phyloP scores from a whole-genome alignment of 805 yeast genomes.

The Lipomyces chichibuensis region DNA sequence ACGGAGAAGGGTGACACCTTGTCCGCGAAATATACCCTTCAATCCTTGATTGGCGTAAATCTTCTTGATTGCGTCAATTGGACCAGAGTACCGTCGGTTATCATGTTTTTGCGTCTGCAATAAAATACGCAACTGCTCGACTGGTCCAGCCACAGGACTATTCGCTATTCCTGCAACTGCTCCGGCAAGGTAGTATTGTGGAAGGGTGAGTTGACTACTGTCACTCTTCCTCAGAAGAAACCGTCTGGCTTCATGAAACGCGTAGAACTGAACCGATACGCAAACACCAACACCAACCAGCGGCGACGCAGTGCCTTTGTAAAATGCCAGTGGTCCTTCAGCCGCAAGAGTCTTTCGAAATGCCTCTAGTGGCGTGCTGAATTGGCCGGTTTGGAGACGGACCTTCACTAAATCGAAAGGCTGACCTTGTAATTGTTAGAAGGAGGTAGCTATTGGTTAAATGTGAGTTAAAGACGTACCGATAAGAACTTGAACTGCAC shows the following conservation, averaged over 20 bases:
- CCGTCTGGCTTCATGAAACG: constrained; percentile 91
- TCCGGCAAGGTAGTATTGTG: constrained; percentile 85
- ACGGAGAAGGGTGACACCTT: constrained; percentile 78
- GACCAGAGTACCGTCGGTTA: constrained; percentile 62
- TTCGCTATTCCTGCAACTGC: constrained; percentile 91
- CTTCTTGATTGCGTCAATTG: constrained; percentile 68
- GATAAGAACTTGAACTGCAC: constrained; percentile 58
- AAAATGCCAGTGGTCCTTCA: constrained; percentile 87
- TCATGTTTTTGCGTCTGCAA: constrained; percentile 78
- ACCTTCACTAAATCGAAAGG: constrained; percentile 69
- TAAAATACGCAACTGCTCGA: constrained; percentile 92
- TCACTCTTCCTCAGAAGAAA: constrained; percentile 50
- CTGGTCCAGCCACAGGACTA: constrained; percentile 69
- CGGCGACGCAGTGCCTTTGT: constrained; percentile 94
- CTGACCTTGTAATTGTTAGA: constrained; percentile 21
- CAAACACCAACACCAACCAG: constrained; percentile 61
- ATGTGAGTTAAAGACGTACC: constrained; percentile 53
- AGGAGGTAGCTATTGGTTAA: not conserved
- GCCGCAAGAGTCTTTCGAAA: constrained; percentile 68
- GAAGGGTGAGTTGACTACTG: constrained; percentile 51
- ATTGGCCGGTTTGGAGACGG: constrained; percentile 80
- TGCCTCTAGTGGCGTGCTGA: constrained; percentile 70
- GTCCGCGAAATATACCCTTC: constrained; percentile 73
- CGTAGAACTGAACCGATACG: constrained; percentile 90
- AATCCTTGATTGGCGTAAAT: constrained; percentile 60